A percentile compares a stretch with the other conserved stretches of the same genome.
These are phyloP conservation scores for Podospora anserina DNA, from an alignment of 495 filamentous ascomycete species.

Conservation along the genomic window DNA sequence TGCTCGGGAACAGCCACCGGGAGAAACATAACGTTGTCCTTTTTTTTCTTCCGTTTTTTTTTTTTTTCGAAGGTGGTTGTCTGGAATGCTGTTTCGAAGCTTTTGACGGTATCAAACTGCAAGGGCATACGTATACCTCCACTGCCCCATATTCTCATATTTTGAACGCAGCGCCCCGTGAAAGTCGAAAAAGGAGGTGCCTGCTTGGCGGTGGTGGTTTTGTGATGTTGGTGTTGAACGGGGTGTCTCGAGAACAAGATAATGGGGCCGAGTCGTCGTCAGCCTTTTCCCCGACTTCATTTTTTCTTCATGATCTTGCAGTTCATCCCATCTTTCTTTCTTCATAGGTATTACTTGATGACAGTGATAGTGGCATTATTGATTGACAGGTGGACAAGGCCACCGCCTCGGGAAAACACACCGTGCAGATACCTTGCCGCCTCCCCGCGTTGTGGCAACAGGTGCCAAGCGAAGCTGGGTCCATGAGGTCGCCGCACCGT, in stretches of 20 bases:
- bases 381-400: neutral
- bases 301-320: neutral
- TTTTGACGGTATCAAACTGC: slow-evolving; percentile 1
- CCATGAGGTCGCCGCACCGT: slow-evolving; percentile 14
- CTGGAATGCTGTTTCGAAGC: slow-evolving; percentile 5
- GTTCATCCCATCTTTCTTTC: neutral
- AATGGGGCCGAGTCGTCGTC: neutral
- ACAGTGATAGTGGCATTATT: neutral
- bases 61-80: neutral
- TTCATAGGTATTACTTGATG: too few species aligned
- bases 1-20: neutral
- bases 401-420: slow-evolving; percentile 7
- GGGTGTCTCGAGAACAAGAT: neutral
- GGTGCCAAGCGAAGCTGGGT: slow-evolving; percentile 18
- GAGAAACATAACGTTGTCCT: neutral
- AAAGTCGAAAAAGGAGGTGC: neutral
- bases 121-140: slow-evolving; percentile 2
- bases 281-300: neutral
- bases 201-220: slow-evolving; percentile 5
- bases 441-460: slow-evolving; percentile 5
- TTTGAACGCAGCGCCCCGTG: neutral
- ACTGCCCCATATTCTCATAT: neutral
- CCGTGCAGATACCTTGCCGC: slow-evolving; percentile 16
- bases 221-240: neutral
- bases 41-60: neutral